Percentiles rank a stretch among this genome's conserved stretches.
These are phyloP conservation scores for Lepidium campestre DNA, from an alignment of 441 rosid species.

Conservation along the genomic window DNA sequence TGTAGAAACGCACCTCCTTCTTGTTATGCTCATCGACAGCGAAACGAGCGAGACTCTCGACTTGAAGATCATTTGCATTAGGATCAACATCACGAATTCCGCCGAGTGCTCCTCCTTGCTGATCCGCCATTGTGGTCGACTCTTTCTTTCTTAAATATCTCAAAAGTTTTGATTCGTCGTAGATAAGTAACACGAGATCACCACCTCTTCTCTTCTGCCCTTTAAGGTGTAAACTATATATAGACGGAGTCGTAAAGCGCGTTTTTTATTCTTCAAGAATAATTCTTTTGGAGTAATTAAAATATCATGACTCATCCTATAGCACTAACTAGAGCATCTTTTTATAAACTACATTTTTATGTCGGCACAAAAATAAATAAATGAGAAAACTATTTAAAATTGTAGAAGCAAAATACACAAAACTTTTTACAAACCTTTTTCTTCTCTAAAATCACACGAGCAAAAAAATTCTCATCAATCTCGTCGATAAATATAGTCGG, in stretches of 20 bases:
- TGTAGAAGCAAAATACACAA: neutral
- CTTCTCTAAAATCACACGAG: neutral
- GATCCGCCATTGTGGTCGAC: slow-evolving; percentile 26
- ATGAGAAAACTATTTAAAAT: too few relatives aligned
- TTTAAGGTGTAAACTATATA: neutral
- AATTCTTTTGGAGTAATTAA: neutral
- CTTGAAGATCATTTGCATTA: slow-evolving; percentile 52
- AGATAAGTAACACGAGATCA: too few relatives aligned
- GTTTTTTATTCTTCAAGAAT: slow-evolving; percentile 9
- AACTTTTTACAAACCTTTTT: neutral
- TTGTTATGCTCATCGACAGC: slow-evolving; percentile 84
- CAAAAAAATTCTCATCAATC: neutral
- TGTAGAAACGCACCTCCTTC: slow-evolving; percentile 40
- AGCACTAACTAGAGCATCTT: slow-evolving; percentile 12
- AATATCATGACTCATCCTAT: neutral
- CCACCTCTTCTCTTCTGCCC: neutral
- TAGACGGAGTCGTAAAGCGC: slow-evolving; percentile 6
- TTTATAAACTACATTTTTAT: neutral
- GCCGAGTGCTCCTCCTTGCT: slow-evolving; percentile 34
- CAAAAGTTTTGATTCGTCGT: slow-evolving; percentile 9
- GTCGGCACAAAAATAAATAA: neutral
- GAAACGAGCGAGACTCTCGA: slow-evolving; percentile 65
- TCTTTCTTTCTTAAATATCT: neutral
- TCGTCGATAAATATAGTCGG: slow-evolving; percentile 2
- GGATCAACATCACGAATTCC: slow-evolving; percentile 41